Conservation (phyloP, 2,329 filamentous ascomycete species). For the Verticillium nubilum region DNA sequence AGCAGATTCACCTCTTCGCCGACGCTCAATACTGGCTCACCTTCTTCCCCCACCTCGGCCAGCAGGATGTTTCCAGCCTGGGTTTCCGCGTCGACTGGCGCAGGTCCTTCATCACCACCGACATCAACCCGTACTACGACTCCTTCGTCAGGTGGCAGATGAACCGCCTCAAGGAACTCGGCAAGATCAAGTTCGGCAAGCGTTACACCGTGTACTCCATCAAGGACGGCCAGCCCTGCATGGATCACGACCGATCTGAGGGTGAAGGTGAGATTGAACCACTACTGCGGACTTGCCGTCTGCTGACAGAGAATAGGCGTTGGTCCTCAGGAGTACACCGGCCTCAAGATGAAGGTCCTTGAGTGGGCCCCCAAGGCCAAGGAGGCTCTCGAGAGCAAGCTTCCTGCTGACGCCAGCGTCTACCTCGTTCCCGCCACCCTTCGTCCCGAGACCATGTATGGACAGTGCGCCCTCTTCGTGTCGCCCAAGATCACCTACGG, state of each 20-base stretch:
- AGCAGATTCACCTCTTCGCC: conserved; percentile 90
- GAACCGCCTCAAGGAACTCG: conserved; percentile 80
- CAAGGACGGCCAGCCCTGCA: conserved; percentile 39
- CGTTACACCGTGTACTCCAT: conserved; percentile 80
- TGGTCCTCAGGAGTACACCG: conserved; percentile 58
- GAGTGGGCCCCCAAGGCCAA: conserved; percentile 80
- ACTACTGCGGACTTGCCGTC: neutral
- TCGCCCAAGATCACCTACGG: conserved; percentile 87
- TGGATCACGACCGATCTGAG: conserved; percentile 42
- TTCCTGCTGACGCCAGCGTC: conserved; percentile 73
- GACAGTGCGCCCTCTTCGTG: conserved; percentile 93
- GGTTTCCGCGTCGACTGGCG: conserved; percentile 12
- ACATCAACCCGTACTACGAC: conserved; percentile 92
- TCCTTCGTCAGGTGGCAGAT: conserved; percentile 96
- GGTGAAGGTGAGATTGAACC: conserved; percentile 27
- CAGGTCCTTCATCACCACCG: conserved; percentile 67
- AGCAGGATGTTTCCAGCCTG: conserved; percentile 9
- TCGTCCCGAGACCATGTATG: conserved; percentile 97
- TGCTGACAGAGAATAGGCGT: conserved; percentile 6
- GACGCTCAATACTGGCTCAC: conserved; percentile 90
- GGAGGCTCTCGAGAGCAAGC: conserved; percentile 66
- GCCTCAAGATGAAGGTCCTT: conserved; percentile 82
- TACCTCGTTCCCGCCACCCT: conserved; percentile 91
- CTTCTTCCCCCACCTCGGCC: conserved; percentile 61
- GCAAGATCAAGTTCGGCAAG: conserved; percentile 92